Conservation (phyloP, 2,329 filamentous ascomycete species). For the Blastomyces emzantsi region DNA sequence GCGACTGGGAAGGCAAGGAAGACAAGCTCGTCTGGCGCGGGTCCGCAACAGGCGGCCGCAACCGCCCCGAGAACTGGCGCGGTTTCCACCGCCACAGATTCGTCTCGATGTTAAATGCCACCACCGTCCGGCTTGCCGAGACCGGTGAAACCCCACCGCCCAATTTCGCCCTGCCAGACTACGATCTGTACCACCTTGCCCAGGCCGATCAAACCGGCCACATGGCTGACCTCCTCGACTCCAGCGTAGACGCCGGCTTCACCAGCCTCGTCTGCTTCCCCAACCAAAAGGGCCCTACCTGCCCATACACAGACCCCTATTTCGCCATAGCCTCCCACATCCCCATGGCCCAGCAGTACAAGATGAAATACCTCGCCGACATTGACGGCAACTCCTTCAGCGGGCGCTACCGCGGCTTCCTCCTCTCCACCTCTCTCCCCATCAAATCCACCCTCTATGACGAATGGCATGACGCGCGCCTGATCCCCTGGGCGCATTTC, state of each 20-base stretch:
- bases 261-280: conserved; percentile 40
- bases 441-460: conserved; percentile 70
- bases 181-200: conserved; percentile 37
- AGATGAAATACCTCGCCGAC: conserved; percentile 62
- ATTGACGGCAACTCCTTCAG: conserved; percentile 67
- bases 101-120: conserved; percentile 62
- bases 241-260: conserved; percentile 36
- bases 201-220: conserved; percentile 22
- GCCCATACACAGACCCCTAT: conserved; percentile 40
- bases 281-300: conserved; percentile 27
- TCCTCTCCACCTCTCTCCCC: conserved; percentile 59
- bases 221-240: conserved; percentile 34
- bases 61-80: conserved; percentile 51
- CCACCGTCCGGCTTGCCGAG: conserved; percentile 46
- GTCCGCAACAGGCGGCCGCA: conserved; percentile 40
- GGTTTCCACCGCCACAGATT: conserved; percentile 69
- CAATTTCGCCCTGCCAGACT: conserved; percentile 24
- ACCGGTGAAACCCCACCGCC: conserved; percentile 19
- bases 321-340: conserved; percentile 27
- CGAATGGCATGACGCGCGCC: conserved; percentile 70
- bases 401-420: conserved; percentile 59
- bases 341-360: conserved; percentile 33
- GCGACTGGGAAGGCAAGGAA: conserved; percentile 36
- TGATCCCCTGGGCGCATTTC: conserved; percentile 72
- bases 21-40: conserved; percentile 41